A percentile compares a stretch with the other conserved stretches of the same genome.
phyloP scores from a whole-genome alignment of 2,329 filamentous ascomycete species.

The Sporothrix brasiliensis region DNA sequence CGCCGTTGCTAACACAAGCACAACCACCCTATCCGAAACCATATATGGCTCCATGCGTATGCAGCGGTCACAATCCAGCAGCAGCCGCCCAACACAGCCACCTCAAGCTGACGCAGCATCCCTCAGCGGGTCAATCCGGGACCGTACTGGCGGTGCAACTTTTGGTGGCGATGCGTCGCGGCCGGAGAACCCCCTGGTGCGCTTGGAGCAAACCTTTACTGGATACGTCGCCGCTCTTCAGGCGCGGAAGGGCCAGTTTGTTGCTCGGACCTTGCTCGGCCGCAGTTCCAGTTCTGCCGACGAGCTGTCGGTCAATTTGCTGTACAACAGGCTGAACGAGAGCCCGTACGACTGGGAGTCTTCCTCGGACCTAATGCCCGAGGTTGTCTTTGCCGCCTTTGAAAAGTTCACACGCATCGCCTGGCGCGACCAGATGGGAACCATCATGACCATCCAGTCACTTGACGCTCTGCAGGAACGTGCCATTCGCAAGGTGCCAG shows the following conservation, averaged over 20 bases:
- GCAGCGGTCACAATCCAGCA: conserved; percentile 31
- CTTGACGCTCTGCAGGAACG: conserved; percentile 74
- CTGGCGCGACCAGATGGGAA: conserved; percentile 86
- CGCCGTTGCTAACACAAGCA: conserved; percentile 18
- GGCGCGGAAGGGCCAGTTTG: conserved; percentile 81
- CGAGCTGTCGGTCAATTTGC: conserved; percentile 79
- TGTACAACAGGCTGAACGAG: conserved; percentile 87
- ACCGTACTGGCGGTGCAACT: conserved; percentile 49
- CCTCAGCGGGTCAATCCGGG: conserved; percentile 58
- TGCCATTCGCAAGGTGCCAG: conserved; percentile 64
- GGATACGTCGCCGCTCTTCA: conserved; percentile 82
- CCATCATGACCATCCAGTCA: conserved; percentile 72
- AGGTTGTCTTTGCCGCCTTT: conserved; percentile 87
- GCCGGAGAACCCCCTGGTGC: conserved; percentile 67
- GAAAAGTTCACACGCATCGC: conserved; percentile 89
- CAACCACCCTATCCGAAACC: conserved; percentile 42
- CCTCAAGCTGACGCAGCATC: conserved; percentile 41
- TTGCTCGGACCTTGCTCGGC: conserved; percentile 74
- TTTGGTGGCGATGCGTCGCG: conserved; percentile 53
- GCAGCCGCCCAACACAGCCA: conserved; percentile 39
- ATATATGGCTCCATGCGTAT: conserved; percentile 34
- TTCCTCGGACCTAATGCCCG: conserved; percentile 72
- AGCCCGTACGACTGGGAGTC: conserved; percentile 76
- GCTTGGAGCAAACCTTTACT: conserved; percentile 81
- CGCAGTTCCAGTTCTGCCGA: conserved; percentile 64